These are phyloP conservation scores for Sordaria brevicollis DNA, from an alignment of 495 filamentous ascomycete species.

Conservation along the genomic window DNA sequence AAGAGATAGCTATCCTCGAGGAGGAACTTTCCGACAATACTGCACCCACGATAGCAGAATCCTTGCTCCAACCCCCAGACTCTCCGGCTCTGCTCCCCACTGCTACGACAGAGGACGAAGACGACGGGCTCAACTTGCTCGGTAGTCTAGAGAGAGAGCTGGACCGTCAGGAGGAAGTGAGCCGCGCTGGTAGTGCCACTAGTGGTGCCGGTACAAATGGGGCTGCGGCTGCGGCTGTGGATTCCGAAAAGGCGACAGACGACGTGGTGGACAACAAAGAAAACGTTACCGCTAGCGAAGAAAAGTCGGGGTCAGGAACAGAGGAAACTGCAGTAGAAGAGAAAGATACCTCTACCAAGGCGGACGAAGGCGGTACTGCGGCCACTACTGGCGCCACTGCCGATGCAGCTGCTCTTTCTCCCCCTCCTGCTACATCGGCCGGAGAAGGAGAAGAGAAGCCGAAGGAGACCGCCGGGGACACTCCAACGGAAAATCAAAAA, in stretches of 20 bases:
- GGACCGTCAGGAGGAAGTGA: conserved; percentile 17
- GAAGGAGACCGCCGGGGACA: not conserved
- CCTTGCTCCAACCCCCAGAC: conserved; percentile 5
- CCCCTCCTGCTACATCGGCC: not conserved
- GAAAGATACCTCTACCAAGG: not conserved
- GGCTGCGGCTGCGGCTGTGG: not conserved
- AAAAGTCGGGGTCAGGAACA: not conserved
- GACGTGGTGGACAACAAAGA: not conserved
- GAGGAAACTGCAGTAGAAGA: not conserved
- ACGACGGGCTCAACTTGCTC: conserved; percentile 19
- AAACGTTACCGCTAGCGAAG: not conserved
- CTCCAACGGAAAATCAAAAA: not conserved
- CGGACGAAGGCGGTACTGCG: not conserved
- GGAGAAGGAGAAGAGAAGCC: not conserved
- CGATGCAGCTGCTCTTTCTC: not conserved
- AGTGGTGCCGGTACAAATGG: not conserved
- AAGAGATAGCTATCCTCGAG: not conserved
- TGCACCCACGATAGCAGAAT: not conserved
- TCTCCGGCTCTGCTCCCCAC: conserved; percentile 14
- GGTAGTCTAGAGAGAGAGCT: conserved; percentile 23
- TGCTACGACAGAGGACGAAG: conserved; percentile 10
- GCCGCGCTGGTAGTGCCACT: not conserved
- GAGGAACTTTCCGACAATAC: not conserved
- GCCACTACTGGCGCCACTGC: not conserved
- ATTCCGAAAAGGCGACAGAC: not conserved